A percentile compares a stretch with the other conserved stretches of the same genome.
Conservation (phyloP, 78 protist species). For the Dictyostelium brefeldianum region DNA sequence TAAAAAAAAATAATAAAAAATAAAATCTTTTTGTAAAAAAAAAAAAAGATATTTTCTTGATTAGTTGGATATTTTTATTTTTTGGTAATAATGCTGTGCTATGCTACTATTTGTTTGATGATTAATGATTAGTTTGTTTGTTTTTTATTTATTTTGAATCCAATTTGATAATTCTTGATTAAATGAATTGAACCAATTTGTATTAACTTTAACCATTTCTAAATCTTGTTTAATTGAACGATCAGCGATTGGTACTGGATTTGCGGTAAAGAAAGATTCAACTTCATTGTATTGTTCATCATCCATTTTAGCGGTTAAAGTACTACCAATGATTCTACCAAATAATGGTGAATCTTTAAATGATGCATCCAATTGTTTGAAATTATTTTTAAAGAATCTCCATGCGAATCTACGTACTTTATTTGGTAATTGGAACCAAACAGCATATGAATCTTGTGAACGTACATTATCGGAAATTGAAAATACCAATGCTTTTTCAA, state of each 20-base stretch:
- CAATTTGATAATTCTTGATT: not conserved
- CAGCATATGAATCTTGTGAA: constrained; percentile 52
- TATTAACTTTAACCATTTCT: constrained; percentile 36
- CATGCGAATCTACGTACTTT: not conserved
- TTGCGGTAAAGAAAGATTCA: constrained; percentile 9
- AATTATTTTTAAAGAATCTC: not conserved
- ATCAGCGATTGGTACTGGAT: constrained; percentile 33
- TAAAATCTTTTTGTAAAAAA: too few species aligned
- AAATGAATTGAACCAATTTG: constrained; percentile 16
- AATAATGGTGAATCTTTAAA: not conserved
- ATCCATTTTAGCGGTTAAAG: not conserved
- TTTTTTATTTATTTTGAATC: not conserved
- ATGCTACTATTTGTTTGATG: too few species aligned
- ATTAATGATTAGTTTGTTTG: not conserved
- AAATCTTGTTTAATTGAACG: constrained; percentile 44
- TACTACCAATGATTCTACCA: constrained; percentile 19
- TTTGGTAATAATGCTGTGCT: too few species aligned
- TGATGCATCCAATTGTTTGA: constrained; percentile 17
- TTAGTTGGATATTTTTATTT: too few species aligned
- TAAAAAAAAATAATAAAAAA: too few species aligned
- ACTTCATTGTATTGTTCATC: constrained; percentile 3
- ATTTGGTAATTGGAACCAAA: constrained; percentile 28
- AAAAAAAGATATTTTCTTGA: too few species aligned
- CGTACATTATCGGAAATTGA: constrained; percentile 27
- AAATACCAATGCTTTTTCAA: constrained; percentile 45